These are phyloP conservation scores for Fusarium decemcellulare DNA, from an alignment of 2,329 filamentous ascomycete species.

Conservation along the genomic window DNA sequence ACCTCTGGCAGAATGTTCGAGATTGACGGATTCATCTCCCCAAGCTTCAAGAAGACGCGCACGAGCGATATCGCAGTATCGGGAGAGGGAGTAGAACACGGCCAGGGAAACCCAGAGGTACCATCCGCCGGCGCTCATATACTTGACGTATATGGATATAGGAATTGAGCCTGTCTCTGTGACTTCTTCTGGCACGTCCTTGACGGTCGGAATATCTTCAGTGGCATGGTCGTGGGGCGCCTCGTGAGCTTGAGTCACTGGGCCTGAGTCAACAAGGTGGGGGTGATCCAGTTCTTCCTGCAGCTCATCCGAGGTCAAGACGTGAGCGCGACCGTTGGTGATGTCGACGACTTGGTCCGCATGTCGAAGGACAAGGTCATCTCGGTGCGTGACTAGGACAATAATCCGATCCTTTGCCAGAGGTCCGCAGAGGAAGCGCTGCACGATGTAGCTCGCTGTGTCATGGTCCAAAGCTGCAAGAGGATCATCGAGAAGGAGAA, in stretches of 20 bases:
- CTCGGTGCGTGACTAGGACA: conserved; percentile 84
- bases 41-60: conserved; percentile 90
- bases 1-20: conserved; percentile 19
- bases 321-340: conserved; percentile 68
- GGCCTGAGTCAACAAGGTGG: conserved; percentile 48
- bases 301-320: conserved; percentile 63
- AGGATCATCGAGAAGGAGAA: conserved; percentile 74
- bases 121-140: conserved; percentile 84
- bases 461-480: conserved; percentile 75
- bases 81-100: conserved; percentile 72
- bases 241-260: conserved; percentile 39
- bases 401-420: conserved; percentile 76
- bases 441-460: conserved; percentile 74
- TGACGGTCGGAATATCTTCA: conserved; percentile 33
- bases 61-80: conserved; percentile 75
- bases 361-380: conserved; percentile 82
- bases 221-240: conserved; percentile 51
- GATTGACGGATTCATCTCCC: conserved; percentile 72
- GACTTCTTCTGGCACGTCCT: conserved; percentile 52
- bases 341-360: conserved; percentile 83
- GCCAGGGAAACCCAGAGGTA: conserved; percentile 80
- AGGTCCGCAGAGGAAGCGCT: conserved; percentile 70
- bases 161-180: conserved; percentile 78
- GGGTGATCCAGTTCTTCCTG: conserved; percentile 55
- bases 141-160: conserved; percentile 84